These are phyloP conservation scores for Acidomyces sp. DNA, from an alignment of 495 filamentous ascomycete species.

Conservation along the genomic window DNA sequence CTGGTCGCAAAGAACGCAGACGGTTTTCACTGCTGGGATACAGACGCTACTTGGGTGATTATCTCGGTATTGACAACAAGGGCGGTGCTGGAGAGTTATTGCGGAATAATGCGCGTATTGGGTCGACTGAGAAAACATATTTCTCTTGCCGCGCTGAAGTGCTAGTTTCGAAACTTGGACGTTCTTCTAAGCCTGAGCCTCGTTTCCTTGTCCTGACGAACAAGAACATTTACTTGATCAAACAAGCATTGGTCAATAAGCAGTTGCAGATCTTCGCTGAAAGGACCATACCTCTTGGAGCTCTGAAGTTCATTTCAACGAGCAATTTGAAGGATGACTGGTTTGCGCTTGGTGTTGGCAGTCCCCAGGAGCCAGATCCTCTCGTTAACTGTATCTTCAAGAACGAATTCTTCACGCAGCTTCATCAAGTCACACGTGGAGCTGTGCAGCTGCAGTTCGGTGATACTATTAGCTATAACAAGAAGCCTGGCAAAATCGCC, in stretches of 20 bases:
- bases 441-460: slow-evolving; percentile 70
- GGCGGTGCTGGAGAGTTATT: slow-evolving; percentile 75
- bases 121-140: slow-evolving; percentile 53
- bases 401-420: slow-evolving; percentile 91
- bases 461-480: slow-evolving; percentile 84
- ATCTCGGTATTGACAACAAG: slow-evolving; percentile 70
- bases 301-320: slow-evolving; percentile 71
- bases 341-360: slow-evolving; percentile 84
- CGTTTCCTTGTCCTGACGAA: slow-evolving; percentile 76
- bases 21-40: slow-evolving; percentile 83
- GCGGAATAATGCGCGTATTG: slow-evolving; percentile 52
- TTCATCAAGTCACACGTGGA: slow-evolving; percentile 60
- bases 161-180: slow-evolving; percentile 83
- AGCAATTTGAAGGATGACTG: slow-evolving; percentile 85
- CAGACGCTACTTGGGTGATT: slow-evolving; percentile 88
- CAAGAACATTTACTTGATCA: slow-evolving; percentile 73
- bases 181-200: slow-evolving; percentile 84
- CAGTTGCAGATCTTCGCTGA: slow-evolving; percentile 71
- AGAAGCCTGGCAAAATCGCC: slow-evolving; percentile 91
- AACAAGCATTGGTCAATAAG: slow-evolving; percentile 69
- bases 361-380: slow-evolving; percentile 79
- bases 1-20: slow-evolving; percentile 77
- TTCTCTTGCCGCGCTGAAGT: slow-evolving; percentile 88
- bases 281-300: slow-evolving; percentile 64
- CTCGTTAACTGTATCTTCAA: slow-evolving; percentile 88